Conservation (phyloP, 176 grass and related monocot genomes). For the Carex parvula region DNA sequence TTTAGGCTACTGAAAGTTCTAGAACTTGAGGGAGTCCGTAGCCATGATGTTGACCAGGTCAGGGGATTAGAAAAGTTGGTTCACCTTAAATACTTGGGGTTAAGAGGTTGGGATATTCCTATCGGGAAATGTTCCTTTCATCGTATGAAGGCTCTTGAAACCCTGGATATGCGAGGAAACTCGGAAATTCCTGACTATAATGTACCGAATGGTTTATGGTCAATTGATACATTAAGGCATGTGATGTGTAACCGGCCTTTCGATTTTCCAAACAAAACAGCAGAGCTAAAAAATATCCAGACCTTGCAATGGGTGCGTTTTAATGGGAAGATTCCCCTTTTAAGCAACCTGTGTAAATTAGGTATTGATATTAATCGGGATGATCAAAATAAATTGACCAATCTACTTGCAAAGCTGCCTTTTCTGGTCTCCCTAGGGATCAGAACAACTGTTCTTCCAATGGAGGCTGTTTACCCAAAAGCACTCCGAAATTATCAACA, state of each 20-base stretch:
- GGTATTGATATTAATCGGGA: background rate
- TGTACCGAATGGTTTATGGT: background rate
- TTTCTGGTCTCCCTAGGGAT: background rate
- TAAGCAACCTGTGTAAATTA: background rate
- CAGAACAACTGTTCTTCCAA: background rate
- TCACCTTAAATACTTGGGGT: background rate
- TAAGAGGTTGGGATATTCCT: background rate
- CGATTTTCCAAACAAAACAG: no score
- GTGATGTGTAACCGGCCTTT: fast-evolving
- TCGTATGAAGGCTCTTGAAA: background rate
- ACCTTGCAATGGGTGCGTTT: background rate
- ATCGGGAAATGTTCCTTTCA: background rate
- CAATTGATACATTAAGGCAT: background rate
- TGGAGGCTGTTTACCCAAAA: background rate
- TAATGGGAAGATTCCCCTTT: background rate
- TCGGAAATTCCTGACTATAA: fast-evolving
- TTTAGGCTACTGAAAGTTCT: background rate
- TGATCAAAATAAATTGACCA: background rate
- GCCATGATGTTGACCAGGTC: background rate
- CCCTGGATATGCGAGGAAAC: background rate
- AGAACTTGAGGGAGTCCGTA: background rate
- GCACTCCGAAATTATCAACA: background rate
- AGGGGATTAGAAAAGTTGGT: background rate
- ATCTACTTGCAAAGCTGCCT: background rate
- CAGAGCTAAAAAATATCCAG: background rate